Base-by-base conservation (phyloP, 2,329 filamentous ascomycete species). In the Macrophomina phaseolina region DNA sequence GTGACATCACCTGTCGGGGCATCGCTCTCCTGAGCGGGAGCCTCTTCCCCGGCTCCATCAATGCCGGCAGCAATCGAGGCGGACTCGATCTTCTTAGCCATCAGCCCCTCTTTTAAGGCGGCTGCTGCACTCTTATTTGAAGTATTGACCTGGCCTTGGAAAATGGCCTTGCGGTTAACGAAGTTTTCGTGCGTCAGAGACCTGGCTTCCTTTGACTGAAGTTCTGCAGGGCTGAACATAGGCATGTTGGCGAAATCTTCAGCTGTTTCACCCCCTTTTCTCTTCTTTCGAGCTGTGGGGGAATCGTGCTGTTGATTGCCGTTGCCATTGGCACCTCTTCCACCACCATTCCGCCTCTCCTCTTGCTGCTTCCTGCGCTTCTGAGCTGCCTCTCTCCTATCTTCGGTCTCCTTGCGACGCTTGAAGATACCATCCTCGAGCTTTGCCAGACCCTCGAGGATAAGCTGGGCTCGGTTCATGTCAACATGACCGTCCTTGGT, bases 111-210 rank as follows among this genome's bases (percentile, higher is more conserved):
- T 71, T 91, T 96, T 96, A 99, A 81, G 23, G 91, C 91, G 68
- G 92, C 94, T 38, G 95, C 95, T 30, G 95, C 95, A 73, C 93
- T 97, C 80, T 97, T 97, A 81, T 99, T 99, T 65, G 93, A 92
- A 65, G 88, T 82, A 70, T 93, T 94, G 36, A 91, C 88, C 73
- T 90, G 28, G 23, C 46, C 49, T 48, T 65, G 63, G 67, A 87
- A 84, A 40, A 87, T 81, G 32, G 84, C 82, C 32, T 85, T 86
- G 67, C 90, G 87, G 74, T 94, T 94, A 68, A 95, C 89, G 7
- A 97, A 87, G 86, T 96, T 92, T 71, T 94, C 93, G 76, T 97
- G 92, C 7, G 93, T 97, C 68, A 97, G 82, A 36, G 85, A 82
- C 63, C 76, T 74, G 3, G 75, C 75, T 58, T 75, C 74, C 64